Conservation (phyloP, 2,329 filamentous ascomycete species). For the Aspergillus japonicus region DNA sequence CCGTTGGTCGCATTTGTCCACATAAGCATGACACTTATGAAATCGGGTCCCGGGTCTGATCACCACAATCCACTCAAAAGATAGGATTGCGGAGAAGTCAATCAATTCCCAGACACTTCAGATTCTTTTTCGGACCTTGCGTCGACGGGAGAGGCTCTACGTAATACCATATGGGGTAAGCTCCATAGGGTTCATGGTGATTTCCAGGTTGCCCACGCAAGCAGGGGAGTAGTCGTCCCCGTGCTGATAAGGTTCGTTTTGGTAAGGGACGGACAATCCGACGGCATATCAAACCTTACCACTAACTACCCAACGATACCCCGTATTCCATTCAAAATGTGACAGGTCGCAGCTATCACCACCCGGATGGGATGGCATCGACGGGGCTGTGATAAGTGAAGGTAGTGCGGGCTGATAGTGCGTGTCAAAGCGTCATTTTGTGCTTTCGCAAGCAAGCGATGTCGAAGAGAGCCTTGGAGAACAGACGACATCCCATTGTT, state of each 20-base stretch:
- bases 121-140: neutral
- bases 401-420: neutral
- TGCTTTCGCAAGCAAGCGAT: neutral
- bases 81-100: neutral
- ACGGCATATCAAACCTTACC: neutral
- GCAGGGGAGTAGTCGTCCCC: neutral
- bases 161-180: constrained; percentile 3
- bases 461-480: neutral
- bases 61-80: neutral
- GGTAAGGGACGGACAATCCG: neutral
- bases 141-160: neutral
- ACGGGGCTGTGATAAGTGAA: neutral
- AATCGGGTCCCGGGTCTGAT: constrained; percentile 14
- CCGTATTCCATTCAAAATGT: neutral
- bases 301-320: neutral
- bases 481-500: neutral
- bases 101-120: neutral
- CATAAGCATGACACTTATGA: neutral
- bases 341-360: neutral
- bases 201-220: neutral
- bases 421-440: neutral
- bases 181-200: neutral
- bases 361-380: neutral
- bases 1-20: neutral
- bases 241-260: constrained; percentile 10